Evolutionary conservation across 2,329 filamentous ascomycete species (phyloP).

Genomic region (Aspergillus phoenicis): DNA sequence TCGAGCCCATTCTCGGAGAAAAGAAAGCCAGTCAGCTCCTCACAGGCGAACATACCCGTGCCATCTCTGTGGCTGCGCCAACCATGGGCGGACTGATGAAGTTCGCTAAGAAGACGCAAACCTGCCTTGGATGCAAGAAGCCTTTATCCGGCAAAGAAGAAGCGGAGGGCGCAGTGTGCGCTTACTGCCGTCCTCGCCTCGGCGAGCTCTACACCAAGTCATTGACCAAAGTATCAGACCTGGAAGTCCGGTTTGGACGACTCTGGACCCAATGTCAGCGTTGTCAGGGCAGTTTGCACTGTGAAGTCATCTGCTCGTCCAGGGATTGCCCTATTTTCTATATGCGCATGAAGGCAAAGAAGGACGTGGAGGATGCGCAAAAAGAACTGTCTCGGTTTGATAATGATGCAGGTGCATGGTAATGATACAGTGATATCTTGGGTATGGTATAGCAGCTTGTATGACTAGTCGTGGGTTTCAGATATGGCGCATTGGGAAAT

Average conservation of each 20-base stretch:
- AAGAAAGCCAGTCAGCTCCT: conserved; percentile 85
- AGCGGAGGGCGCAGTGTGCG: conserved; percentile 81
- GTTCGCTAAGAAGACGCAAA: conserved; percentile 96
- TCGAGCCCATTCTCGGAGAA: conserved; percentile 95
- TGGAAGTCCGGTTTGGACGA: conserved; percentile 88
- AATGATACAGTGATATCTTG: conserved; percentile 14
- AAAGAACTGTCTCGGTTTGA: conserved; percentile 91
- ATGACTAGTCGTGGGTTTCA: conserved; percentile 6
- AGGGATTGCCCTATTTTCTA: conserved; percentile 99
- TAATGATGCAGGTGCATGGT: conserved; percentile 74
- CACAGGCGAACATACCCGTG: conserved; percentile 91
- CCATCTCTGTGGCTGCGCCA: conserved; percentile 88
- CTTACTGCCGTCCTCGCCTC: conserved; percentile 78
- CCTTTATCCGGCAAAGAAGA: conserved; percentile 80
- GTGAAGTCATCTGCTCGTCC: conserved; percentile 94
- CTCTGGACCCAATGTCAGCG: conserved; percentile 98
- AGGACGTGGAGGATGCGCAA: conserved; percentile 93
- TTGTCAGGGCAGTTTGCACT: conserved; percentile 97
- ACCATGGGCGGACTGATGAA: conserved; percentile 95
- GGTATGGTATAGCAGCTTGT: conserved; percentile 17
- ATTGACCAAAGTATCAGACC: conserved; percentile 81
- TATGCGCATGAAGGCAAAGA: conserved; percentile 99
- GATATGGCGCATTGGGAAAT: conserved; percentile 16
- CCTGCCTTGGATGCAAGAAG: conserved; percentile 99
- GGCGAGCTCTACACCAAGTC: conserved; percentile 94